Conservation (phyloP, 345 rosid genomes). For the Odontarrhena argentea region DNA sequence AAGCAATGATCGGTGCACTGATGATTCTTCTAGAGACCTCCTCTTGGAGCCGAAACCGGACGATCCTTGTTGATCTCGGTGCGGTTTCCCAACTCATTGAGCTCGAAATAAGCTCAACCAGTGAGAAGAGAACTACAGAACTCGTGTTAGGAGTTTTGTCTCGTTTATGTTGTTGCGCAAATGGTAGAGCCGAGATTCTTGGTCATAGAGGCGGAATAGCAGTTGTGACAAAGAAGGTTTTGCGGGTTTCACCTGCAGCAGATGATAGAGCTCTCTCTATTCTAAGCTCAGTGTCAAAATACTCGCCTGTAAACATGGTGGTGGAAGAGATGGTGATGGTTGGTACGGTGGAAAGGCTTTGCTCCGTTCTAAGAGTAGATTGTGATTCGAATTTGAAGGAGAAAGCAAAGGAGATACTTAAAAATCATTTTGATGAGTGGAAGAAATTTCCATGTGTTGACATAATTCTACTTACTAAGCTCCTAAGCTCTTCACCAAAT, state of each 20-base stretch:
- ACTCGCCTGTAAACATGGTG: slow-evolving; percentile 53
- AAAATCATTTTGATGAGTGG: slow-evolving; percentile 57
- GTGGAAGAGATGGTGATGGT: slow-evolving; percentile 62
- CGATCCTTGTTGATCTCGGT: slow-evolving; percentile 54
- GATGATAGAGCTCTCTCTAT: slow-evolving; percentile 65
- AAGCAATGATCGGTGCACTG: slow-evolving; percentile 56
- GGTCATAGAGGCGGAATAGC: slow-evolving; percentile 61
- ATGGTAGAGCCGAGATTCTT: slow-evolving; percentile 66
- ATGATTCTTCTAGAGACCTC: slow-evolving; percentile 52
- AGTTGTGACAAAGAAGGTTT: slow-evolving; percentile 54
- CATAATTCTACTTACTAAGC: slow-evolving; percentile 38
- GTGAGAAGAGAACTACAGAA: slow-evolving; percentile 57
- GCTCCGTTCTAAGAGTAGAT: slow-evolving; percentile 49
- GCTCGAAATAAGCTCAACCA: slow-evolving; percentile 52
- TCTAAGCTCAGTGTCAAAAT: slow-evolving; percentile 49
- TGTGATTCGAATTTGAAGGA: slow-evolving; percentile 52
- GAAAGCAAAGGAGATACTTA: slow-evolving; percentile 56
- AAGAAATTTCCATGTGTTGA: slow-evolving; percentile 60
- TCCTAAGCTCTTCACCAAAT: slow-evolving; percentile 34
- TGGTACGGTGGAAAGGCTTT: slow-evolving; percentile 65
- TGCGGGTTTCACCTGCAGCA: slow-evolving; percentile 51
- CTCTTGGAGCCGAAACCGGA: slow-evolving; percentile 58
- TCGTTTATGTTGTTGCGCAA: slow-evolving; percentile 66
- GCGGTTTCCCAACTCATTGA: slow-evolving; percentile 67
- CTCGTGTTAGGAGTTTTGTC: slow-evolving; percentile 53